Evolutionary conservation across 768 basidiomycete species (phyloP).

Genomic region (Trametes coccinea): DNA sequence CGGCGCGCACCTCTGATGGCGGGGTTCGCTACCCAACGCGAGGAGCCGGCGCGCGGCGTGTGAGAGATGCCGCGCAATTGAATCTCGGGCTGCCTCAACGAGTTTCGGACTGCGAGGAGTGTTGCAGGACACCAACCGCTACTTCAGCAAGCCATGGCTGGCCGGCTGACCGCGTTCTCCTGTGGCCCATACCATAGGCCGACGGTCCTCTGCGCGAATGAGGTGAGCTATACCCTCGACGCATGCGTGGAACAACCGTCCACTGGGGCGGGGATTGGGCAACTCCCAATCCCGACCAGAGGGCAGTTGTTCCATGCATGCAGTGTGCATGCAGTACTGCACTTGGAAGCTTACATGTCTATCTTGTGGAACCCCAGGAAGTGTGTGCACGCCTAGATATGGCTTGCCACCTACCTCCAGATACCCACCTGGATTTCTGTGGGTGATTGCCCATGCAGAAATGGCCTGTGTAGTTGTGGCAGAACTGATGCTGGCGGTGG

Average conservation of each 20-base stretch:
- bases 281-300: constrained; percentile 2
- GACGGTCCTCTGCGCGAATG: neutral
- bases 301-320: constrained; percentile 10
- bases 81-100: too few species aligned
- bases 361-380: neutral
- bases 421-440: neutral
- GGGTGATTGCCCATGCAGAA: neutral
- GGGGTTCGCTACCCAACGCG: neutral
- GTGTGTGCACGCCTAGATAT: neutral
- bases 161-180: too few species aligned
- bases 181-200: too few species aligned
- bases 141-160: too few species aligned
- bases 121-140: too few species aligned
- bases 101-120: too few species aligned
- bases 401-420: neutral
- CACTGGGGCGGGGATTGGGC: constrained; percentile 11
- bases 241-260: constrained; percentile 6
- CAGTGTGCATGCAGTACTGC: neutral
- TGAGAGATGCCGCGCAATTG: neutral
- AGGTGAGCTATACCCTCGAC: neutral
- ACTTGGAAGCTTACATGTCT: too few species aligned
- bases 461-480: neutral
- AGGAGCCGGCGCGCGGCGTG: neutral
- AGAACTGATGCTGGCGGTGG: neutral
- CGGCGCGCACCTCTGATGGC: constrained; percentile 4